Evolutionary conservation across 257 asterid species (phyloP).

Genomic region (Penstemon newberryi): DNA sequence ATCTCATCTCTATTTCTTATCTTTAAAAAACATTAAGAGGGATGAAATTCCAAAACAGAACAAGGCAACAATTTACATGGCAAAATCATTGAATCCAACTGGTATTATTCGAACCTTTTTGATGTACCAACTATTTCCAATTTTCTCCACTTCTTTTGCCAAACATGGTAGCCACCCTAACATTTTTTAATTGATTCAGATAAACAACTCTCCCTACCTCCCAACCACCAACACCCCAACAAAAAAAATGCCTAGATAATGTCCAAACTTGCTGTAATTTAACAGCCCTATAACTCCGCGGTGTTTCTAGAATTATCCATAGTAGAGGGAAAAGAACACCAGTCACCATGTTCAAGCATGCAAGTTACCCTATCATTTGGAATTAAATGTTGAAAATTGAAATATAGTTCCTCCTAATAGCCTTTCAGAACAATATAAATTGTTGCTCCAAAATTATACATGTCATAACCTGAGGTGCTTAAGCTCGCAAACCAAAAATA

Average conservation of each 20-base stretch:
- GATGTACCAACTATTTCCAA: no score
- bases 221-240: neutral
- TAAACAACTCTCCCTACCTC: neutral
- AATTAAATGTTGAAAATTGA: neutral
- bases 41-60: no score
- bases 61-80: no score
- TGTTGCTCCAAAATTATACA: constrained; percentile 8
- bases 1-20: no score
- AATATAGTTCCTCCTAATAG: no score
- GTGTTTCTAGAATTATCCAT: neutral
- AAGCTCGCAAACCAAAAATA: neutral
- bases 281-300: neutral
- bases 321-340: neutral
- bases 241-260: neutral
- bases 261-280: neutral
- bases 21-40: no score
- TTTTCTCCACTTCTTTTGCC: no score
- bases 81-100: no score
- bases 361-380: constrained; percentile 2
- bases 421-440: neutral
- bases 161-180: neutral
- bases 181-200: neutral
- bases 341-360: constrained; percentile 3
- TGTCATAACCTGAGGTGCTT: neutral
- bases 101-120: no score